phyloP scores from a whole-genome alignment of 352 stramenopile genomes.

The Pythium phragmitis region DNA sequence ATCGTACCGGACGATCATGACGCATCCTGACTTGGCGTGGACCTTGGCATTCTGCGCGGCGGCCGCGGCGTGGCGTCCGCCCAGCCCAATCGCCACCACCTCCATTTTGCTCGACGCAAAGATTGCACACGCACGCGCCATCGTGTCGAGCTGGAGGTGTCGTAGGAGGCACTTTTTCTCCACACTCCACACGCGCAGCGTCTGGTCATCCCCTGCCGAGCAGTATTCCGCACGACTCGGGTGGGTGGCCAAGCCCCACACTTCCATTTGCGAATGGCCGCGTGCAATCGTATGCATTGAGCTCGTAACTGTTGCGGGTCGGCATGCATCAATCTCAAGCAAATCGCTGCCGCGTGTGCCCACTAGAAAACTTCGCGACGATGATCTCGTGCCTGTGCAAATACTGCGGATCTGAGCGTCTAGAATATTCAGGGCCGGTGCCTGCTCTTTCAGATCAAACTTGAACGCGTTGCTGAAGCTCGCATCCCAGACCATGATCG shows the following conservation, averaged over 20 bases:
- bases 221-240: constrained; percentile 64
- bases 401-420: constrained; percentile 45
- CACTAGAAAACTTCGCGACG: constrained; percentile 57
- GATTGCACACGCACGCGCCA: constrained; percentile 65
- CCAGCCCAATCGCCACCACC: constrained; percentile 59
- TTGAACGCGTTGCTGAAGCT: constrained; percentile 44
- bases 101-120: constrained; percentile 34
- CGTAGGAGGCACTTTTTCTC: constrained; percentile 44
- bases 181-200: constrained; percentile 77
- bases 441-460: constrained; percentile 44
- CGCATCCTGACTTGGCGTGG: constrained; percentile 68
- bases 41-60: constrained; percentile 26
- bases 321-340: constrained; percentile 70
- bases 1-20: constrained; percentile 61
- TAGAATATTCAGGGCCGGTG: constrained; percentile 21
- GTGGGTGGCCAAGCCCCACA: constrained; percentile 84
- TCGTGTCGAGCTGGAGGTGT: constrained; percentile 41
- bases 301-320: constrained; percentile 13
- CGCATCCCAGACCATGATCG: constrained; percentile 83
- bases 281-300: constrained; percentile 35
- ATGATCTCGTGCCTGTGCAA: constrained; percentile 30
- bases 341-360: constrained; percentile 87
- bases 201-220: constrained; percentile 80
- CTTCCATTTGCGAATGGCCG: constrained; percentile 71
- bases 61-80: constrained; percentile 43